A percentile compares a stretch with the other conserved stretches of the same genome.
These are phyloP conservation scores for Teratosphaeria viscida DNA, from an alignment of 2,329 filamentous ascomycete genomes.

Conservation along the genomic window DNA sequence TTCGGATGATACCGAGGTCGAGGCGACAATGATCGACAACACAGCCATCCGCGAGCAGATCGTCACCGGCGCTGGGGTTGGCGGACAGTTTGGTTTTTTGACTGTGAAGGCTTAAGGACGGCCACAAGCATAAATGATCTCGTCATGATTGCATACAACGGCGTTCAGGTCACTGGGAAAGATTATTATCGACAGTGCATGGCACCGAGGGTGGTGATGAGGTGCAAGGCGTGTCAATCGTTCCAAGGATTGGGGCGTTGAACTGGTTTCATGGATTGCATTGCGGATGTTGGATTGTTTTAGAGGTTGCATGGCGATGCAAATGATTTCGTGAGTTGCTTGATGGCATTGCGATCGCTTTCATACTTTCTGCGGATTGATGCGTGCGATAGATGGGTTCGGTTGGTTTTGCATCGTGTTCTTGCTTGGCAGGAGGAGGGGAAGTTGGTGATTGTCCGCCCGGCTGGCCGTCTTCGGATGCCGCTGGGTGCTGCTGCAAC, in stretches of 20 bases:
- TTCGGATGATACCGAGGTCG: constrained; percentile 65
- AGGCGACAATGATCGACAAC: constrained; percentile 74
- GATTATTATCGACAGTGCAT: not conserved
- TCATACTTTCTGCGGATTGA: not conserved
- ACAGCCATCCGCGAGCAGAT: constrained; percentile 56
- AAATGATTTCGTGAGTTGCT: not conserved
- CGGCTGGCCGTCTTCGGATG: not conserved
- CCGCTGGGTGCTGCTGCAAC: not conserved
- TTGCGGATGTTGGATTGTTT: not conserved
- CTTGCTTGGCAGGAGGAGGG: not conserved
- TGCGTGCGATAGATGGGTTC: not conserved
- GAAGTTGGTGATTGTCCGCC: not conserved
- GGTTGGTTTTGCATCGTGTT: not conserved
- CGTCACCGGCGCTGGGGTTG: constrained; percentile 60
- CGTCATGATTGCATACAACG: not conserved
- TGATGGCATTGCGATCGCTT: not conserved
- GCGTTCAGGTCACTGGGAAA: not conserved
- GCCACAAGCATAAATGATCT: not conserved
- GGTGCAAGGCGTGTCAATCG: not conserved
- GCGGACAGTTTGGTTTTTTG: constrained; percentile 65
- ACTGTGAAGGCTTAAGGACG: constrained; percentile 9
- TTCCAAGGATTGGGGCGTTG: not conserved
- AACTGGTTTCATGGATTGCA: not conserved
- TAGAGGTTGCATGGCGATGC: not conserved
- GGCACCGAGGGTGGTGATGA: not conserved